Evolutionary conservation across 306 rosid genomes (phyloP), one percentile per base, ranked within the genome.

Genomic region (Psophocarpus tetragonolobus): DNA sequence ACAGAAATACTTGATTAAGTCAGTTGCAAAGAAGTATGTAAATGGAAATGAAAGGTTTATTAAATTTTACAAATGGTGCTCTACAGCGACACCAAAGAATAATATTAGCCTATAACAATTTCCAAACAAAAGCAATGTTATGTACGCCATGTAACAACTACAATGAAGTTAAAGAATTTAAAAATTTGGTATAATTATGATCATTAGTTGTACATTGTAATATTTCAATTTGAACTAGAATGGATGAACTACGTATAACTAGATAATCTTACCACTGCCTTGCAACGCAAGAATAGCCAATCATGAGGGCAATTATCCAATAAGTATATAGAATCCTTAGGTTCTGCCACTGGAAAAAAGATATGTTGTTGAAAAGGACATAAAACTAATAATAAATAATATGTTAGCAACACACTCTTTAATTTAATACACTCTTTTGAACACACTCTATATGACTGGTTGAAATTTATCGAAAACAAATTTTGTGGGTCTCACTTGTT

Each of bases 261-360:
- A 38, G 77, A 71, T 68, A 56, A 74, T 72, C 99, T 90, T 77
- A 96, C 99, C 98, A 96, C 99, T 48, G 99, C 99, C 90, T 96
- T 96, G 94, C 99, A 96, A n/a, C 45, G 97, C 82, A 90, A 85
- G 87, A 96, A 96, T 56, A 96, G 90, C 99, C 99, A 96, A 75
- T 96, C 99, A 75, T 96, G 99, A 73, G 99, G 99, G 76, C 80
- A 35, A 84, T 91, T 96, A 75, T 96, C 99, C 91, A 96, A 73
- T 42, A 90, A 82, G 85, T 93, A 96, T 71, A 96, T 82, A 29
- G 74, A 88, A 61, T 93, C 91, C 87, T 87, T 91, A 66, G 96
- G 93, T 87, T 93, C 93, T 70, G 90, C 81, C 99, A 96, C 99
- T 96, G 93, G 80, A 80, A 87, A 81, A 85, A 81, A 76, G 18